These are phyloP conservation scores for Nemania sp. DNA, from an alignment of 2,329 filamentous ascomycete species.

Conservation along the genomic window DNA sequence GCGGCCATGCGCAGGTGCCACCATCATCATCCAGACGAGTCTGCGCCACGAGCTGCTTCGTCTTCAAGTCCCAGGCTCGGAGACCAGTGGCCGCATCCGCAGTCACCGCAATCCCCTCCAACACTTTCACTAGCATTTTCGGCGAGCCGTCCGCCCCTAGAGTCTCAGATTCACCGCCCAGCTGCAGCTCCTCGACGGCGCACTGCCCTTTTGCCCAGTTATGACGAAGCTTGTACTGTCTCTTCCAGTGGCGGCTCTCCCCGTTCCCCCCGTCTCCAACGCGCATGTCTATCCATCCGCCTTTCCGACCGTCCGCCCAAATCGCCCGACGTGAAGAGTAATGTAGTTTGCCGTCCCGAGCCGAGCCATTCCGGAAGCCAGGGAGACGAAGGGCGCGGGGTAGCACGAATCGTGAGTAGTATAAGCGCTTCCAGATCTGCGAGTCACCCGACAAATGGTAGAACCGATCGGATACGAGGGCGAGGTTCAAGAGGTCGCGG, in stretches of 20 bases:
- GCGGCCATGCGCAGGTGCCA: slow-evolving; percentile 60
- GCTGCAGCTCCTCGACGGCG: slow-evolving; percentile 79
- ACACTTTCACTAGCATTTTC: slow-evolving; percentile 81
- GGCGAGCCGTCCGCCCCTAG: slow-evolving; percentile 53
- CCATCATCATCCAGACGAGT: slow-evolving; percentile 50
- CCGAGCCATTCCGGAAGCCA: slow-evolving; percentile 63
- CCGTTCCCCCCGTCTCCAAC: slow-evolving; percentile 57
- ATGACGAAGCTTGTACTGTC: slow-evolving; percentile 86
- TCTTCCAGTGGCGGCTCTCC: slow-evolving; percentile 58
- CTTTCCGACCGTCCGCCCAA: slow-evolving; percentile 60
- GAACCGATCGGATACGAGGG: slow-evolving; percentile 80
- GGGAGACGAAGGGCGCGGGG: slow-evolving; percentile 83
- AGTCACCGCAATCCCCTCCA: slow-evolving; percentile 81
- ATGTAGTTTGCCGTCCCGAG: slow-evolving; percentile 55
- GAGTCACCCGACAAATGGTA: slow-evolving; percentile 79
- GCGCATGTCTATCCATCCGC: slow-evolving; percentile 65
- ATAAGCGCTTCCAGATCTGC: slow-evolving; percentile 90
- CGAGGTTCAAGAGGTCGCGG: slow-evolving; percentile 71
- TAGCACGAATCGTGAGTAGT: slow-evolving; percentile 87
- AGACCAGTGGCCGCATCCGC: slow-evolving; percentile 77
- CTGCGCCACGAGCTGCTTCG: slow-evolving; percentile 69
- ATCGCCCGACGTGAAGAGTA: slow-evolving; percentile 59
- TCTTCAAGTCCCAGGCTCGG: slow-evolving; percentile 81
- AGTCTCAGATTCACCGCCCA: slow-evolving; percentile 44
- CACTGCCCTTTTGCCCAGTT: slow-evolving; percentile 92